These are phyloP conservation scores for Corymbia citriodora DNA, from an alignment of 441 rosid genomes.

Conservation along the genomic window DNA sequence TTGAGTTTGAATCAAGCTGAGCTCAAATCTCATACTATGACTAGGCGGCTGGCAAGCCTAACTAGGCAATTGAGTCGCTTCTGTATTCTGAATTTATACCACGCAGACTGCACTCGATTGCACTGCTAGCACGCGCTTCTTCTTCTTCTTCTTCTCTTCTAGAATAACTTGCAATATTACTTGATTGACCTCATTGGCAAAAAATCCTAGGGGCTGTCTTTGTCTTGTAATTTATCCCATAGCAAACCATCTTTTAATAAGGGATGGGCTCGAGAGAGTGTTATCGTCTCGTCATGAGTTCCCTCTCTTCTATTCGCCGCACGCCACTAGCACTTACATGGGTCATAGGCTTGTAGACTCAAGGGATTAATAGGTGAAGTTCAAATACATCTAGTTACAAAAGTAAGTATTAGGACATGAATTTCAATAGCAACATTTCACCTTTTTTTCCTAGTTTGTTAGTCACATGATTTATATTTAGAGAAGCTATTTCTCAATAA, in stretches of 20 bases:
- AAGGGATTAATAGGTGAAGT: no score
- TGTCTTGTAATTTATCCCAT: not conserved
- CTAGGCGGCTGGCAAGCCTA: not conserved
- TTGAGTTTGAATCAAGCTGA: not conserved
- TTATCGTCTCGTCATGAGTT: rapidly evolving
- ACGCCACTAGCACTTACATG: not conserved
- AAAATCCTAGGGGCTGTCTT: not conserved
- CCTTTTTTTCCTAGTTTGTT: no score
- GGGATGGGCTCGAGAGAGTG: rapidly evolving
- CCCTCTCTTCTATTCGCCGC: rapidly evolving
- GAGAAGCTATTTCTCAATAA: no score
- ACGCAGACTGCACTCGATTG: not conserved
- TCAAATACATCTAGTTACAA: no score
- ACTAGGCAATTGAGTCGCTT: not conserved
- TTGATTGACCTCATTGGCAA: not conserved
- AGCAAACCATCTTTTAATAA: not conserved
- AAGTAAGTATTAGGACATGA: no score
- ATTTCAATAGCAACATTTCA: no score
- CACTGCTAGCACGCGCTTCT: not conserved
- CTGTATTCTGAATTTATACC: not conserved
- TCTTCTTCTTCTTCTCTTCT: rapidly evolving
- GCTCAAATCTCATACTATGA: not conserved
- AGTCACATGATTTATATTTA: no score
- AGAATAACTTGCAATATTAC: not conserved
- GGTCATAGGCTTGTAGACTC: no score